Base-by-base conservation (phyloP, 1,139 yeast genomes). In the Yamadazyma spencermartinsiae region DNA sequence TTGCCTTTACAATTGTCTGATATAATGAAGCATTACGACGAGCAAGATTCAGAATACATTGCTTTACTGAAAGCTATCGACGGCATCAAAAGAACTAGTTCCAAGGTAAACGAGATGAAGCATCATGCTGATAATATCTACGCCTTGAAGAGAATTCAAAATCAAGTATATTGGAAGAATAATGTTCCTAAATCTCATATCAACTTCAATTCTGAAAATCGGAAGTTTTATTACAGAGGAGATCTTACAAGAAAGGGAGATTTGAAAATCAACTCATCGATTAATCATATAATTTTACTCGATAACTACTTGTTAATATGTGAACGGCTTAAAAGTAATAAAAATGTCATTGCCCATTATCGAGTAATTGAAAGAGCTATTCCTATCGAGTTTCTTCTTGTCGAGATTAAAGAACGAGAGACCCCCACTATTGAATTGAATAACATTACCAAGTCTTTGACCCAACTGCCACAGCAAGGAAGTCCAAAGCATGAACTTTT, bases 271-370 rank as follows among this genome's bases (percentile, higher is more conserved):
- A 81, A 71, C 40, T 69, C 76, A 37, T 68, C 59, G 45, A 69
- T 58, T 5, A 65, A 63, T 13, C 85, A 80, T 50, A 52, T 86
- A 26, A 78, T 87, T 18, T 61, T 87, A 28, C 63, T 88, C 39
- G 96, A 88, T 54, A 86, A 88, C 52, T 86, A 72, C 50, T 60
- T 88, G 33, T 63, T 88, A 17, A 72, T 88, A 6, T 80, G 92
- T 2, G 94, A 86, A 33, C 49, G 58, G 27, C 46, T 60, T 1
- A 62, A 63, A 36, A 57, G 54, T 14, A 59, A 49, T 28, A 56
- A 56, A 31, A 40, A 49, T 13, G 56, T 58, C 10, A 51, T 54
- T 38, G 48, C 52, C 43, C 43, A 48, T 60, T 72, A 61, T 44
- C 73, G 71, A 46, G 72, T 81, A 0, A 55, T 67, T 4, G 87